phyloP scores from a whole-genome alignment of 345 rosid species.

The Balakata baccata region DNA sequence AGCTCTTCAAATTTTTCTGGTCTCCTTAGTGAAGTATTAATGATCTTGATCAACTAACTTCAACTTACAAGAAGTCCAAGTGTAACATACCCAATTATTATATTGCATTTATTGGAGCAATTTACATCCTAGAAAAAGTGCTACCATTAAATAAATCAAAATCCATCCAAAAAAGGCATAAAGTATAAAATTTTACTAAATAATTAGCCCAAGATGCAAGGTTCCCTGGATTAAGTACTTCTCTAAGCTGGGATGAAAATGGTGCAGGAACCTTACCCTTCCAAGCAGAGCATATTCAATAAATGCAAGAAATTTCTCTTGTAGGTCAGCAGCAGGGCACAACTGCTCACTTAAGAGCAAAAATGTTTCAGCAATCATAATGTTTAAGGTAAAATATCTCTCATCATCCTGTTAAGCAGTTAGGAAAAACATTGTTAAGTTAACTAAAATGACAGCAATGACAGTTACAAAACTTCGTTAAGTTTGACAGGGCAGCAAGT shows the following conservation, averaged over 20 bases:
- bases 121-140: neutral
- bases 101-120: neutral
- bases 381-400: conserved; percentile 60
- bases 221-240: neutral
- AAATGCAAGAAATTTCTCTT: conserved; percentile 57
- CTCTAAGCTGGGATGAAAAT: neutral
- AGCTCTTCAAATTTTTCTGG: neutral
- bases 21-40: no score
- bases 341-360: conserved; percentile 58
- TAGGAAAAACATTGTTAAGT: conserved; percentile 12
- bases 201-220: neutral
- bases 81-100: neutral
- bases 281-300: conserved; percentile 60
- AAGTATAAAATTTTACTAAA: neutral
- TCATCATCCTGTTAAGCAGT: conserved; percentile 58
- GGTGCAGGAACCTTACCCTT: conserved; percentile 48
- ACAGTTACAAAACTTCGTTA: neutral
- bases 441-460: neutral
- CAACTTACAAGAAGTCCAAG: neutral
- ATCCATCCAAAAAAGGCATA: neutral
- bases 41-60: no score
- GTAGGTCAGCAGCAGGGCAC: conserved; percentile 42
- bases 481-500: conserved; percentile 1
- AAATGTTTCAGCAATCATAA: conserved; percentile 57
- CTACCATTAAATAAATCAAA: neutral